Conservation (phyloP, 2,329 filamentous ascomycete genomes). For the Aspergillus japonicus region DNA sequence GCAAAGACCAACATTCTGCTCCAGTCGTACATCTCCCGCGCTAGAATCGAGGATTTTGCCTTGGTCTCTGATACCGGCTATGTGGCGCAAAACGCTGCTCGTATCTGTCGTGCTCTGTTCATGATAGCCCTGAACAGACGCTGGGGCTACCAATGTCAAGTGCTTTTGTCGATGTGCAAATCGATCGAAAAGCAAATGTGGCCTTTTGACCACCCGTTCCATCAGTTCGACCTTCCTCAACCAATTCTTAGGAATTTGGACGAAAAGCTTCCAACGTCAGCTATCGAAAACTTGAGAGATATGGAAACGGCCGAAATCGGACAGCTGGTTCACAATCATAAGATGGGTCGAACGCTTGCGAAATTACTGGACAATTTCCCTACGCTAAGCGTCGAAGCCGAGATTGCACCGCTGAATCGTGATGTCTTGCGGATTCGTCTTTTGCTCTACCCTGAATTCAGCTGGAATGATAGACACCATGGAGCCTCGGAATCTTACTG, state of each 20-base stretch:
- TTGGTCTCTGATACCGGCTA: constrained; percentile 89
- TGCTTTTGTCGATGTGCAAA: constrained; percentile 87
- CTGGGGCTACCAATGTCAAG: constrained; percentile 94
- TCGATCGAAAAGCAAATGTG: constrained; percentile 96
- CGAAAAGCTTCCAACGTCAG: constrained; percentile 68
- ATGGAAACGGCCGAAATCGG: constrained; percentile 94
- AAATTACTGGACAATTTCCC: constrained; percentile 88
- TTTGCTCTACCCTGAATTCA: constrained; percentile 82
- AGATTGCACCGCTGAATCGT: constrained; percentile 92
- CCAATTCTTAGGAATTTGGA: constrained; percentile 82
- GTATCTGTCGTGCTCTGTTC: constrained; percentile 91
- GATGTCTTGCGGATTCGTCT: constrained; percentile 92
- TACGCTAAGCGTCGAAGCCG: constrained; percentile 82
- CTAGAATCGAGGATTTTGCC: constrained; percentile 88
- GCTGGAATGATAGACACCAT: constrained; percentile 91
- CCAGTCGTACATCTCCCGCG: constrained; percentile 88
- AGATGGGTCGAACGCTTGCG: constrained; percentile 77
- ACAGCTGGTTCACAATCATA: constrained; percentile 82
- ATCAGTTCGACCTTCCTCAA: constrained; percentile 88
- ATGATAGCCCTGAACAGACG: constrained; percentile 95
- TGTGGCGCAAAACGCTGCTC: constrained; percentile 89
- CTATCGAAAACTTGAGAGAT: constrained; percentile 81
- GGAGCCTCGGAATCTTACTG: constrained; percentile 96
- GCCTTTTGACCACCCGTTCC: constrained; percentile 91
- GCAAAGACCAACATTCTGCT: constrained; percentile 94